These are phyloP conservation scores for Cryptococcus sp. DNA, from an alignment of 1,284 basidiomycete genomes.

Conservation along the genomic window DNA sequence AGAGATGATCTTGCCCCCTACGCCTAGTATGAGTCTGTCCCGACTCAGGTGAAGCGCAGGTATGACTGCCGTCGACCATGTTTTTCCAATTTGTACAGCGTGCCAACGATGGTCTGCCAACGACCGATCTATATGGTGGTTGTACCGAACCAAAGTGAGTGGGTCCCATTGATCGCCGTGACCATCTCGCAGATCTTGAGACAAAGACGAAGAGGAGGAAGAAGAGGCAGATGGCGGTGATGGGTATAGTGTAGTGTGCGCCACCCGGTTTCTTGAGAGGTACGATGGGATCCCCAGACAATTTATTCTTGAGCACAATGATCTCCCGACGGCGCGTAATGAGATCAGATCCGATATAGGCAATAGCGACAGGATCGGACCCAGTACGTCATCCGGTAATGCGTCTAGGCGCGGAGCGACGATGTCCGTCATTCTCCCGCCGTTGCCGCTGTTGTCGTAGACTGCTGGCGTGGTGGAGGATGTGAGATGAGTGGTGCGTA, in stretches of 20 bases:
- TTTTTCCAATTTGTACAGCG: constrained; percentile 40
- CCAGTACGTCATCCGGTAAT: constrained; percentile 44
- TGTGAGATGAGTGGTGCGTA: no score
- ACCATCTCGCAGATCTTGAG: no score
- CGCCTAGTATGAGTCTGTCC: constrained; percentile 34
- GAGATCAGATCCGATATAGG: constrained; percentile 25
- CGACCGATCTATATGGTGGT: constrained; percentile 25
- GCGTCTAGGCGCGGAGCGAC: constrained; percentile 22
- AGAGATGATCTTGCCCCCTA: constrained; percentile 33
- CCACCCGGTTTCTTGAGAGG: constrained; percentile 29
- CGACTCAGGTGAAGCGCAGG: constrained; percentile 32
- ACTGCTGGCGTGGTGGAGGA: no score
- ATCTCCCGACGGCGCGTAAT: constrained; percentile 13
- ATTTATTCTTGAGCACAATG: constrained; percentile 22
- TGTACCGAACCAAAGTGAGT: constrained; percentile 21
- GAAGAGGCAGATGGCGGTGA: background rate
- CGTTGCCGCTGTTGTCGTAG: no score
- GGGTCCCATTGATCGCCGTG: constrained; percentile 30
- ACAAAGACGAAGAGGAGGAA: no score
- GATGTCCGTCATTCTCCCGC: no score
- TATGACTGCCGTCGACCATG: constrained; percentile 40
- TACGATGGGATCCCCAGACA: constrained; percentile 38
- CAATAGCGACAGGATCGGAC: constrained; percentile 30
- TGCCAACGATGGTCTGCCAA: constrained; percentile 31
- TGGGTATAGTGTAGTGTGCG: constrained; percentile 29